Percentiles rank a stretch among this genome's conserved stretches.
phyloP scores from a whole-genome alignment of 805 yeast species.

The Pichia membranifaciens region DNA sequence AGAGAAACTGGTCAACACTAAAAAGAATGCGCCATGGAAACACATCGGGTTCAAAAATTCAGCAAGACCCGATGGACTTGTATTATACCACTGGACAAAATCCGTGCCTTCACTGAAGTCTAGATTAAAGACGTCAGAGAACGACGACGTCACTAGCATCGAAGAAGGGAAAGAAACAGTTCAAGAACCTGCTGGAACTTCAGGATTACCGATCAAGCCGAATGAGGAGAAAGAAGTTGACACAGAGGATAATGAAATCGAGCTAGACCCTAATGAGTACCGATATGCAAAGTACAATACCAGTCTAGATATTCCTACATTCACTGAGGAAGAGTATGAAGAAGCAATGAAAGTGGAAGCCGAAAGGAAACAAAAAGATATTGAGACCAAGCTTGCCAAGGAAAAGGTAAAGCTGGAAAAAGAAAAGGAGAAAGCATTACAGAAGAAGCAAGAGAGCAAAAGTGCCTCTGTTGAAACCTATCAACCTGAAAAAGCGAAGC shows the following conservation, averaged over 20 bases:
- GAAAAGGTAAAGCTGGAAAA: background rate
- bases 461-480: background rate
- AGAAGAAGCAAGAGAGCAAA: background rate
- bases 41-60: conserved; percentile 54
- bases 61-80: conserved; percentile 45
- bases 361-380: conserved; percentile 14
- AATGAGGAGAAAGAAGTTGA: conserved; percentile 5
- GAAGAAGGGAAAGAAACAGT: background rate
- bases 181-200: background rate
- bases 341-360: conserved; percentile 32
- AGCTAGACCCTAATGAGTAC: conserved; percentile 33
- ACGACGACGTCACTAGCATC: background rate
- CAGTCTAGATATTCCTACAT: conserved; percentile 60
- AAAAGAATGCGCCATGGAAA: conserved; percentile 75
- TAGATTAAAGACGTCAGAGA: background rate
- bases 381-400: background rate
- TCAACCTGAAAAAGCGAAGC: background rate
- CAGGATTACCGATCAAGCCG: background rate
- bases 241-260: conserved; percentile 28
- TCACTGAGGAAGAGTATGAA: conserved; percentile 57
- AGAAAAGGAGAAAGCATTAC: background rate
- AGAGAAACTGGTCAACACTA: conserved; percentile 54
- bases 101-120: background rate
- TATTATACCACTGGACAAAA: conserved; percentile 73
- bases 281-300: conserved; percentile 72